phyloP scores from a whole-genome alignment of 257 asterid genomes.

The Solanum medicagineum region DNA sequence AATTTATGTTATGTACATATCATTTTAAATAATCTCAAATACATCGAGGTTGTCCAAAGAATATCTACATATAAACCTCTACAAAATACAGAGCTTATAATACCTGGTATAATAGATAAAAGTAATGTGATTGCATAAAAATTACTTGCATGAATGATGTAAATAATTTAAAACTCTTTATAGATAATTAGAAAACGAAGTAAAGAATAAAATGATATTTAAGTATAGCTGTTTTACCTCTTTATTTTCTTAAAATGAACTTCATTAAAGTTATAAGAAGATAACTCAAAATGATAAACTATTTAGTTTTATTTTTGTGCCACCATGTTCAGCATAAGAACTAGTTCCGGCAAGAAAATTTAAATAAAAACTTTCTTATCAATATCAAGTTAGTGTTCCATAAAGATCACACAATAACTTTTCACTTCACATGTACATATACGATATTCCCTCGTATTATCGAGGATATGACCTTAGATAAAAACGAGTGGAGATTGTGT shows the following conservation, averaged over 20 bases:
- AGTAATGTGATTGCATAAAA: not conserved
- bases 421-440: slow-evolving; percentile 32
- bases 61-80: not conserved
- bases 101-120: not conserved
- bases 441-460: not conserved
- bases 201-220: not conserved
- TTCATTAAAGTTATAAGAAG: slow-evolving; percentile 10
- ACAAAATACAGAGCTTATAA: not conserved
- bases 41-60: not conserved
- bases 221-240: slow-evolving; percentile 12
- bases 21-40: not conserved
- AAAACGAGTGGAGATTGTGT: too few relatives aligned
- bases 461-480: too few relatives aligned
- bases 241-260: slow-evolving; percentile 14
- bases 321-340: not conserved
- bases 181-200: not conserved
- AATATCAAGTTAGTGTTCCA: not conserved
- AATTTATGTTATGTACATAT: not conserved
- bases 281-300: not conserved
- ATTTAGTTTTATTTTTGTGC: not conserved
- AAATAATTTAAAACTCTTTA: not conserved
- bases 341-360: slow-evolving; percentile 12
- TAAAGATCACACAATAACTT: not conserved
- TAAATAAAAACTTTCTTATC: not conserved
- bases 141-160: not conserved